These are phyloP conservation scores for Colletotrichum sp. DNA, from an alignment of 2,329 filamentous ascomycete genomes.

Conservation along the genomic window DNA sequence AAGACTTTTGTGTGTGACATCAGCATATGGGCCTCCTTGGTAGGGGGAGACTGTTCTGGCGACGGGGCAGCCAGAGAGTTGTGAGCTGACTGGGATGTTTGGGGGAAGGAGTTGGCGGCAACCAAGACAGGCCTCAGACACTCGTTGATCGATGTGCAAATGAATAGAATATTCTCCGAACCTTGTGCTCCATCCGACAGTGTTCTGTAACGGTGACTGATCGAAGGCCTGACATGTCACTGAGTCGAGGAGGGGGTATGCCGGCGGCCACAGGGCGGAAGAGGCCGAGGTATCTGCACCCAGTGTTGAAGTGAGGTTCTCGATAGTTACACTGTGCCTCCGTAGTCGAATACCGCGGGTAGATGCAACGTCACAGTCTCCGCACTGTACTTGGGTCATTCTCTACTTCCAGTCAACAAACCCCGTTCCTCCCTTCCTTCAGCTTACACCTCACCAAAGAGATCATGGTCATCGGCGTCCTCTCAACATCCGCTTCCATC, in stretches of 20 bases:
- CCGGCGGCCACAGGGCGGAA: background rate
- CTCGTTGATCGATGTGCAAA: background rate
- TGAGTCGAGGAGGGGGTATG: background rate
- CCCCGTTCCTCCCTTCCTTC: background rate
- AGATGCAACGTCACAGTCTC: no score
- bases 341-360: background rate
- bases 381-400: background rate
- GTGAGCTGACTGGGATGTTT: background rate
- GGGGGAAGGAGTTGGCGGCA: background rate
- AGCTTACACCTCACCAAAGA: background rate
- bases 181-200: background rate
- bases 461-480: background rate
- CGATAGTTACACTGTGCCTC: background rate
- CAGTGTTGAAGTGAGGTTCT: background rate
- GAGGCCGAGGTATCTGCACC: background rate
- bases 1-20: background rate
- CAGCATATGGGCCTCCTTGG: background rate
- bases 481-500: background rate
- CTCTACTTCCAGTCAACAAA: background rate
- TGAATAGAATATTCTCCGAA: background rate
- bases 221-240: background rate
- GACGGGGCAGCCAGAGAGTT: background rate
- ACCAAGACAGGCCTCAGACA: background rate
- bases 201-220: background rate
- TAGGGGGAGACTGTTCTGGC: background rate